Base-by-base conservation (phyloP, 2,329 filamentous ascomycete species). In the Ceratocystis variospora region DNA sequence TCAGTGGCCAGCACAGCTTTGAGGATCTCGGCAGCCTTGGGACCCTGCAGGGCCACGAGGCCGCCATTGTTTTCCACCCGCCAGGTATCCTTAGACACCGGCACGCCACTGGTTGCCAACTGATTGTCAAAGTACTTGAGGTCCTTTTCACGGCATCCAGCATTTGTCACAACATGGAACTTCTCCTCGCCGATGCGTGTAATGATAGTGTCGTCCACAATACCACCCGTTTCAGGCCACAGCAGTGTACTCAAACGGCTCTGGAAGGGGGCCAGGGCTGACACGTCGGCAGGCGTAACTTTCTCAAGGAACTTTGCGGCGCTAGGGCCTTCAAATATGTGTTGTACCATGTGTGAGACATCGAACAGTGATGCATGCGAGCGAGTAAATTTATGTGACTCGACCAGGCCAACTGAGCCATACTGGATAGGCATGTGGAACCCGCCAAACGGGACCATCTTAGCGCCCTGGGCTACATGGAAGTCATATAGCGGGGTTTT, bases 131-230 rank as follows among this genome's bases (percentile, higher is more conserved):
- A 77, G 76, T 92, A 97, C 63, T 80, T 82, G 68, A 88, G 80
- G 76, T 97, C 93, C 78, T 96, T 96, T 61, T 91, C 87, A 65
- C 91, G 83, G 76, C 92, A 96, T 46, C 86, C 94, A 31, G 93
- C 94, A 75, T 99, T 99, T 70, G 92, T 96, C 68, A 99, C 94
- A 67, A 97, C 86, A 76, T 96, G 96, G 79, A 92, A 97, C 65
- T 82, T 77, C 67, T 90, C 83, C 66, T 82, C 80, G 31, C 80
- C 82, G n/a, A 96, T 80, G 68, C 88, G 83, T 5, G 92, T 95
- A 72, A 99, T 87, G 71, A 99, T 87, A 3, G 89, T 91, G 77
- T 99, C 94, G 74, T 99, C 94, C 62, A 96, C 86, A 71, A 99
- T 97, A 62, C 94, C 94, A 53, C 94, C 94, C 0, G 87, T 92